phyloP scores from a whole-genome alignment of 805 yeast species.

The Saturnispora zaruensis region DNA sequence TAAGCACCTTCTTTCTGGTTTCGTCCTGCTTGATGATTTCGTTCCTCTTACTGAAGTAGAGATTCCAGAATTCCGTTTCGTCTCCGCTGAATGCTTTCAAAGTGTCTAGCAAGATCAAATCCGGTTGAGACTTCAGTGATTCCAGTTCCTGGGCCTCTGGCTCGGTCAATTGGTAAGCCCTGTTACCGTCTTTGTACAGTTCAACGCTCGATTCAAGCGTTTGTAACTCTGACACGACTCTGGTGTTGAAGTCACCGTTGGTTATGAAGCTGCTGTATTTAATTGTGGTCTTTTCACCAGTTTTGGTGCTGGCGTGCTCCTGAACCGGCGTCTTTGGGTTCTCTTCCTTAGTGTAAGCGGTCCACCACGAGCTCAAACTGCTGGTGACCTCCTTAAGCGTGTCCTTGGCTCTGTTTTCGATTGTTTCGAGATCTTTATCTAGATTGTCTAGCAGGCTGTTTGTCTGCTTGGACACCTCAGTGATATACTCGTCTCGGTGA shows the following conservation, averaged over 20 bases:
- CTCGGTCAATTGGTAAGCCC: neutral
- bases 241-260: conserved; percentile 1
- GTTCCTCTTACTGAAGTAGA: conserved; percentile 2
- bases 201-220: neutral
- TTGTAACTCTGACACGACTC: conserved; percentile 5
- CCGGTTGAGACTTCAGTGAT: neutral
- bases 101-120: neutral
- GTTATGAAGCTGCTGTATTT: neutral
- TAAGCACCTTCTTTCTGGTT: neutral
- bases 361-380: conserved; percentile 2
- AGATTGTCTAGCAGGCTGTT: conserved; percentile 1
- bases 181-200: neutral
- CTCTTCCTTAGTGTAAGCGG: neutral
- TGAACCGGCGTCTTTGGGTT: neutral
- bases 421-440: conserved; percentile 5
- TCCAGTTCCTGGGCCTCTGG: neutral
- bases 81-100: neutral
- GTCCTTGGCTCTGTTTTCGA: conserved; percentile 4
- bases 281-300: neutral
- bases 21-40: conserved; percentile 4
- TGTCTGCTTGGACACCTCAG: neutral
- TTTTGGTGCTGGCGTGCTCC: neutral
- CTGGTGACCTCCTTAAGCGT: conserved; percentile 1
- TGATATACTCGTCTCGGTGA: neutral
- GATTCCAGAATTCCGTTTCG: conserved; percentile 1